phyloP scores from a whole-genome alignment of 148 eudicot species.

The Amaranthus hypochondriacus region DNA sequence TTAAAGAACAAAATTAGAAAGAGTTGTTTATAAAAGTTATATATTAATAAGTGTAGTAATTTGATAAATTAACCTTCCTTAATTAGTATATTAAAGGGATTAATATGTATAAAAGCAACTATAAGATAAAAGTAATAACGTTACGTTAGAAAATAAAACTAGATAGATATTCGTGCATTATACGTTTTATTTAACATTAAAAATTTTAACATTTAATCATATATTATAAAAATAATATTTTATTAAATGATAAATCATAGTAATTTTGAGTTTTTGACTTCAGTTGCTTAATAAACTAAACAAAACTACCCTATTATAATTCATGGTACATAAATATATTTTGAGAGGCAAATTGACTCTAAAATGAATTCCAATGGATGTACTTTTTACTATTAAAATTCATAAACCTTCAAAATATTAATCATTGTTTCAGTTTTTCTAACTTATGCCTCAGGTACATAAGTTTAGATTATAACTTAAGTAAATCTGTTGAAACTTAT shows the following conservation, averaged over 20 bases:
- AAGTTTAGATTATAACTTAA: too few species aligned
- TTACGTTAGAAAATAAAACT: constrained; percentile 4
- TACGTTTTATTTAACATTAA: not conserved
- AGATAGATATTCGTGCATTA: not conserved
- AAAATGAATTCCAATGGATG: too few species aligned
- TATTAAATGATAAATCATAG: not conserved
- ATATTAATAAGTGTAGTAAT: not conserved
- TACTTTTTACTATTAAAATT: too few species aligned
- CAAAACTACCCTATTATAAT: too few species aligned
- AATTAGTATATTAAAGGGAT: not conserved
- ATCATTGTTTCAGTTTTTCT: too few species aligned
- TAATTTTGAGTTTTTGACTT: too few species aligned
- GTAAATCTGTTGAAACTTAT: too few species aligned
- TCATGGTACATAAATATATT: too few species aligned
- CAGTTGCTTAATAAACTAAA: too few species aligned
- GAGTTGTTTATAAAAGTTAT: not conserved
- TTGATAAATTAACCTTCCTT: not conserved
- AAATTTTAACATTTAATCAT: not conserved
- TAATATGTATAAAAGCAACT: not conserved
- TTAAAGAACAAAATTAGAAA: not conserved
- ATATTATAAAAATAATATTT: not conserved
- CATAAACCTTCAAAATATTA: too few species aligned
- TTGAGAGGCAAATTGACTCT: too few species aligned
- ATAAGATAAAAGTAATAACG: not conserved
- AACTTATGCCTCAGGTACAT: too few species aligned